Evolutionary conservation across 306 rosid species (phyloP), one percentile per base, ranked within the genome.

Genomic region (Elaeagnus macrophylla): DNA sequence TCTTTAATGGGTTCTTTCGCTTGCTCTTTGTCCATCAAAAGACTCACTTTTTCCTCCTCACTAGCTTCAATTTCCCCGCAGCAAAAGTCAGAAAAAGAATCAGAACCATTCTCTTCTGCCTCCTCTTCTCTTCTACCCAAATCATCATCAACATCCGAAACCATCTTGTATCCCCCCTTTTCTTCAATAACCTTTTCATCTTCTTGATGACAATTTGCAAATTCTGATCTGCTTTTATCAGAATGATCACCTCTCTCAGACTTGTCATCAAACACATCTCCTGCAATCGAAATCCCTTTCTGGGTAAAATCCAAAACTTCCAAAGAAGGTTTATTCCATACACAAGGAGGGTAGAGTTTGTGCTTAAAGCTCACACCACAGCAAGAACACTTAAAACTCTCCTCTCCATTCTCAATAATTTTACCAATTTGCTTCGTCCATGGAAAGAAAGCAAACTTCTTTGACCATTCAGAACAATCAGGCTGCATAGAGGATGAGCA

Each of bases 271-370:
- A 66, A 69, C 63, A 55, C 82, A 12, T 46, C 48, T 17, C 61
- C 80, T 32, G 67, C 53, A 53, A 64, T 48, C 67, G 78, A 77
- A 42, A 69, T 65, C 60, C 61, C 71, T 62, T 82, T 84, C 69
- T 75, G 76, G 18, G 74, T 19, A 66, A 57, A 81, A 59, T 67
- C 94, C 70, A 83, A 79, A 82, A 60, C 77, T 18, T 60, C 69
- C 79, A 79, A 69, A 63, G 88, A 72, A 44, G 95, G 96, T 59
- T 87, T 82, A 37, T 82, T 59, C 49, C 84, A 54, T 72, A 78
- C 55, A 63, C 91, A 84, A 73, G 94, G 85, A 65, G 83, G 72
- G 75, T 75, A 79, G 37, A 73, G 68, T 32, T 83, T 77, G 64
- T 25, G 58, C 41, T 71, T 75, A 59, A 86, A 67, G 42, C 59